Conservation (phyloP, 306 rosid species). For the Casuarina cunninghamiana region DNA sequence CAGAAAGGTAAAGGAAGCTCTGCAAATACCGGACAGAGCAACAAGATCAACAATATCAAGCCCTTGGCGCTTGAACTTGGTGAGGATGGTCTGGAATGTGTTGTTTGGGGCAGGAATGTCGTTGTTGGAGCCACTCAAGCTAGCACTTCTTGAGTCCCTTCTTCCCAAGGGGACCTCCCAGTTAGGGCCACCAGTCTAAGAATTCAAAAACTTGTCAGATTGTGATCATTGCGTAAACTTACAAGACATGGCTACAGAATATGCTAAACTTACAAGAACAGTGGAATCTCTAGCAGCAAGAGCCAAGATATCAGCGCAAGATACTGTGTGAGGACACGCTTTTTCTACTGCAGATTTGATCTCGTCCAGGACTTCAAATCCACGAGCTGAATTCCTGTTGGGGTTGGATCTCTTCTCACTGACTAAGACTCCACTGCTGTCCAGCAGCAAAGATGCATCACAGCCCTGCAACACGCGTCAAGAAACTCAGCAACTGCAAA, state of each 20-base stretch:
- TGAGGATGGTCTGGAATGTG: conserved; percentile 81
- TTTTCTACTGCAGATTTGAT: conserved; percentile 73
- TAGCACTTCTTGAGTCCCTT: conserved; percentile 73
- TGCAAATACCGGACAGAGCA: conserved; percentile 68
- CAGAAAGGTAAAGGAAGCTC: not conserved
- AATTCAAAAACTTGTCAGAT: conserved; percentile 19
- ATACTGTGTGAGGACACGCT: conserved; percentile 73
- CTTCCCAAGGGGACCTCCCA: conserved; percentile 92
- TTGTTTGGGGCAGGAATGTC: conserved; percentile 94
- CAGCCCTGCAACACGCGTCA: conserved; percentile 66
- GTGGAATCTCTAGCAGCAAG: conserved; percentile 89
- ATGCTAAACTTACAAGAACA: conserved; percentile 47
- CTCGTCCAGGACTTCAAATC: conserved; percentile 77
- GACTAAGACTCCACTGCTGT: conserved; percentile 51
- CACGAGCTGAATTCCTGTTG: conserved; percentile 71
- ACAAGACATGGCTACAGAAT: conserved; percentile 16
- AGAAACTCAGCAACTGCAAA: not conserved
- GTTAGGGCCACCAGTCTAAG: conserved; percentile 78
- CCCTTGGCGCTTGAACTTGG: conserved; percentile 74
- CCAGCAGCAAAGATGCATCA: conserved; percentile 80
- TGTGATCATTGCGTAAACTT: not conserved
- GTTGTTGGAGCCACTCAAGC: conserved; percentile 87
- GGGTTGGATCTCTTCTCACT: conserved; percentile 82
- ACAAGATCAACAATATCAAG: conserved; percentile 85
- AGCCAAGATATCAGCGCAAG: conserved; percentile 90